Evolutionary conservation across 139 green algal genomes (phyloP).

Genomic region (Coccomyxa sp.): DNA sequence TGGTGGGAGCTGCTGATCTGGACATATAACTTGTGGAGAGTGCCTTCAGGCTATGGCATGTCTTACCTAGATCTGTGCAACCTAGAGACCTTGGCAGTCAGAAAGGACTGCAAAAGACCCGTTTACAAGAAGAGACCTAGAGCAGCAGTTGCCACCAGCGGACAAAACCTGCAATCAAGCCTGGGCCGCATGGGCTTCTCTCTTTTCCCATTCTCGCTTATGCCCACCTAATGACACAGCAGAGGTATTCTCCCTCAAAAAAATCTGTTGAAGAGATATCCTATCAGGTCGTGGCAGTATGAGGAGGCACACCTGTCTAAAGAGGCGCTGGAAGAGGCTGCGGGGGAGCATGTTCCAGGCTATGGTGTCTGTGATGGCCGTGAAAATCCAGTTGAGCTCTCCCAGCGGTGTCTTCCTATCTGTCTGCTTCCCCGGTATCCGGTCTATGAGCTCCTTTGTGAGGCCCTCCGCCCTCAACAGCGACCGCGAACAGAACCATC

Average conservation of each 20-base stretch:
- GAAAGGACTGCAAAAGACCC: no score
- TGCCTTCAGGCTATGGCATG: no score
- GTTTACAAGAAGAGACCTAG: no score
- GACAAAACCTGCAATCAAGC: no score
- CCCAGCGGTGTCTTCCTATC: constrained; percentile 97
- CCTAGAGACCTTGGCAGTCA: no score
- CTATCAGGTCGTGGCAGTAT: background rate
- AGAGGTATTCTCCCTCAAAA: no score
- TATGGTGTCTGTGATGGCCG: constrained; percentile 99
- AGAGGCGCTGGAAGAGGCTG: constrained; percentile 95
- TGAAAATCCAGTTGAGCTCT: constrained; percentile 99
- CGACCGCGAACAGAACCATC: constrained; percentile 70
- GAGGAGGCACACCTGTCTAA: constrained; percentile 67
- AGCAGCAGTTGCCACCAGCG: no score
- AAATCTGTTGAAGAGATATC: background rate
- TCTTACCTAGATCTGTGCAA: no score
- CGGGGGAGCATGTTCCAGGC: constrained; percentile 96
- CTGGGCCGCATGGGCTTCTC: background rate
- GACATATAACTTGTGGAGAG: no score
- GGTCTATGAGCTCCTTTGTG: constrained; percentile 75
- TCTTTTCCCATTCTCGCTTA: background rate
- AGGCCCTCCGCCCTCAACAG: constrained; percentile 64
- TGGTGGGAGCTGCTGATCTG: no score
- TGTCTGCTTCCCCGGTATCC: constrained; percentile 74
- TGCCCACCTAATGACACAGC: background rate